Conservation (phyloP, 768 basidiomycete species). For the Boletales sp. region DNA sequence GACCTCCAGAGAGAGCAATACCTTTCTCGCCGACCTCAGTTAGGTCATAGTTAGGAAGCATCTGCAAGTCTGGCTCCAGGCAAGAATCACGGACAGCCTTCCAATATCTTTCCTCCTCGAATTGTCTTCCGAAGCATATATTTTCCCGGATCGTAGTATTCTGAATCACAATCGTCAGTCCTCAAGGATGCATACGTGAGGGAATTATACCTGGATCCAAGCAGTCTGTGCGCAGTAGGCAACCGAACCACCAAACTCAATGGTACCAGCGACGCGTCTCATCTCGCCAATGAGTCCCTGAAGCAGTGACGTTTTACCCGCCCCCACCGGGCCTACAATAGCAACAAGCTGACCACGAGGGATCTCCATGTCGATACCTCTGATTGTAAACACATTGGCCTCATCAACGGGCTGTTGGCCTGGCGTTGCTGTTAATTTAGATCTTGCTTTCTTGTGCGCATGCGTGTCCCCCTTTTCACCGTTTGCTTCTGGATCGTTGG, state of each 20-base stretch:
- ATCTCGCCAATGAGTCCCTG: slow-evolving; percentile 83
- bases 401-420: slow-evolving; percentile 30
- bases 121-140: slow-evolving; percentile 81
- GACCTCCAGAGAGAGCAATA: slow-evolving; percentile 83
- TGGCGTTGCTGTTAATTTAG: no score
- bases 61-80: slow-evolving; percentile 74
- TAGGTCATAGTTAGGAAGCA: slow-evolving; percentile 72
- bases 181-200: neutral
- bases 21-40: slow-evolving; percentile 88
- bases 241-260: slow-evolving; percentile 71
- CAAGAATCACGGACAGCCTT: slow-evolving; percentile 74
- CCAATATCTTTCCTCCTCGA: slow-evolving; percentile 82
- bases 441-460: slow-evolving; percentile 7
- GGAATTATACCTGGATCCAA: slow-evolving; percentile 71
- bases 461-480: slow-evolving; percentile 1
- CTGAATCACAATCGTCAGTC: slow-evolving; percentile 27
- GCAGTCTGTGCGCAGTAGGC: slow-evolving; percentile 85
- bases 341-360: slow-evolving; percentile 78
- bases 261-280: slow-evolving; percentile 61
- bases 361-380: slow-evolving; percentile 61
- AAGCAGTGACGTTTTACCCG: slow-evolving; percentile 57
- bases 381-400: slow-evolving; percentile 56
- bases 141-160: slow-evolving; percentile 88
- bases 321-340: slow-evolving; percentile 72
- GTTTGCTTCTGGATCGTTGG: slow-evolving; percentile 26